These are phyloP conservation scores for Xylariales sp. DNA, from an alignment of 2,329 filamentous ascomycete species.

Conservation along the genomic window DNA sequence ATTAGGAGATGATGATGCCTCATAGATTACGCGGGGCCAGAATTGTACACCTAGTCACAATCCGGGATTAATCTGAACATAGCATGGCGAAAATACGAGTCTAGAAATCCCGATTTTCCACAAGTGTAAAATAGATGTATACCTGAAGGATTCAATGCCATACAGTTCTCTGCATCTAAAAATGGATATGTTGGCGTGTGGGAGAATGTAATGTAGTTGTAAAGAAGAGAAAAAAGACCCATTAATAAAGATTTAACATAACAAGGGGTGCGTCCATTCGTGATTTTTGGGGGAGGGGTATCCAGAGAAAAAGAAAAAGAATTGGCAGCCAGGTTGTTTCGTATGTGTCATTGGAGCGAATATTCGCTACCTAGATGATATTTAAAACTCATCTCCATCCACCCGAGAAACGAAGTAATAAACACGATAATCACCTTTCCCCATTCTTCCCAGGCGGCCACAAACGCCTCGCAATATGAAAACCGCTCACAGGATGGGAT, in stretches of 20 bases:
- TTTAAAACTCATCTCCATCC: slow-evolving; percentile 26
- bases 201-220: slow-evolving; percentile 32
- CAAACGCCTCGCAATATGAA: slow-evolving; percentile 30
- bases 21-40: background rate
- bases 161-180: slow-evolving; percentile 25
- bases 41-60: background rate
- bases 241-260: slow-evolving; percentile 42
- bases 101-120: slow-evolving; percentile 2
- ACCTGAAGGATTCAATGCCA: slow-evolving; percentile 26
- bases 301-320: slow-evolving; percentile 39
- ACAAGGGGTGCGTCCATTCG: slow-evolving; percentile 36
- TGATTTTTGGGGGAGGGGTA: slow-evolving; percentile 43
- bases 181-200: slow-evolving; percentile 14
- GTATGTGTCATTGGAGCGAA: slow-evolving; percentile 8
- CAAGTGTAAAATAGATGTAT: slow-evolving; percentile 29
- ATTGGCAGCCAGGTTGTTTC: slow-evolving; percentile 22
- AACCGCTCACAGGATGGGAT: slow-evolving; percentile 14
- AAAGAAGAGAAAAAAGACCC: slow-evolving; percentile 23
- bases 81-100: background rate
- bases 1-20: background rate
- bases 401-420: slow-evolving; percentile 26
- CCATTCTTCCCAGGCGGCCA: slow-evolving; percentile 27
- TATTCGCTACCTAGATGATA: slow-evolving; percentile 17
- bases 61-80: slow-evolving; percentile 2
- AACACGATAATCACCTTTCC: slow-evolving; percentile 23